Evolutionary conservation across 768 basidiomycete genomes (phyloP).

Genomic region (Tulasnella sp.): DNA sequence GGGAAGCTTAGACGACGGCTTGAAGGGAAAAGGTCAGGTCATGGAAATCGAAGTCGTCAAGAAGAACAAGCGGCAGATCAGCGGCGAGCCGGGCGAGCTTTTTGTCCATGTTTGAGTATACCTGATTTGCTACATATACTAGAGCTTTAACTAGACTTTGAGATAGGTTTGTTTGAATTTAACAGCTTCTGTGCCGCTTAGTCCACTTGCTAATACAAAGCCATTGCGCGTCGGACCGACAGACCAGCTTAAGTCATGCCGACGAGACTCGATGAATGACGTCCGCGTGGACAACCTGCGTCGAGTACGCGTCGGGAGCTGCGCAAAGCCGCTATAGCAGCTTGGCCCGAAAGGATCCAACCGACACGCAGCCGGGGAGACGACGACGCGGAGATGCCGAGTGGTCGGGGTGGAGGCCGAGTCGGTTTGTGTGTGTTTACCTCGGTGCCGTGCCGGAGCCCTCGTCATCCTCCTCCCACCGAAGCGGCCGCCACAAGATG

Average conservation of each 20-base stretch:
- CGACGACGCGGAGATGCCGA: background rate
- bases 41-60: conserved; percentile 8
- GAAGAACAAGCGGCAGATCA: conserved; percentile 5
- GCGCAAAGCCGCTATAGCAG: background rate
- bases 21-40: conserved; percentile 6
- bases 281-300: background rate
- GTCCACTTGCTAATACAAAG: too few species aligned
- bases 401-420: background rate
- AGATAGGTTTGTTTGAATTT: background rate
- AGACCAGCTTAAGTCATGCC: too few species aligned
- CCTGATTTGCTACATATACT: background rate
- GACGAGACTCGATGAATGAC: too few species aligned
- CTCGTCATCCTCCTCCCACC: background rate
- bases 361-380: background rate
- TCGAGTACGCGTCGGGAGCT: background rate
- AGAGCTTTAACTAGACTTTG: background rate
- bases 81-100: conserved; percentile 11
- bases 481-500: background rate
- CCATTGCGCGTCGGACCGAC: too few species aligned
- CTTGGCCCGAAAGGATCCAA: background rate
- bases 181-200: background rate
- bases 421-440: background rate
- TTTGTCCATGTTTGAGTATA: conserved; percentile 1
- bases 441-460: background rate
- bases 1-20: conserved; percentile 2